These are phyloP conservation scores for Xylaria curta DNA, from an alignment of 495 filamentous ascomycete species.

Conservation along the genomic window DNA sequence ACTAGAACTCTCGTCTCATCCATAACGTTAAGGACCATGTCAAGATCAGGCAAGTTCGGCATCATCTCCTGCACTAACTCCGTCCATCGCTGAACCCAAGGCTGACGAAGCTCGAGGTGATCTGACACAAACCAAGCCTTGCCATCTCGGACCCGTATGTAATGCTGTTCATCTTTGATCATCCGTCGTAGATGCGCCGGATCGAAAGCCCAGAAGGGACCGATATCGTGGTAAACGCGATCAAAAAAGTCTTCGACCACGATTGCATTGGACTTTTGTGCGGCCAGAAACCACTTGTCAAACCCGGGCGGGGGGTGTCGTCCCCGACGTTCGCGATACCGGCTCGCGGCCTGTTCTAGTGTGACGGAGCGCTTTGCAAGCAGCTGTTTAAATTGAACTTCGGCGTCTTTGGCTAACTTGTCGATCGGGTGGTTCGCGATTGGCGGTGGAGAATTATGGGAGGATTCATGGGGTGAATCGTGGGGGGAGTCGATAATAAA, in stretches of 20 bases:
- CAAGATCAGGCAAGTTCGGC: constrained; percentile 62
- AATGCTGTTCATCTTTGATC: constrained; percentile 47
- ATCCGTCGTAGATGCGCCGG: constrained; percentile 54
- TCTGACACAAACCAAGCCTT: constrained; percentile 50
- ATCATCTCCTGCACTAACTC: constrained; percentile 54
- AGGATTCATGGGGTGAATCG: neutral
- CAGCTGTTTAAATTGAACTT: constrained; percentile 26
- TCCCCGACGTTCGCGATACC: constrained; percentile 59
- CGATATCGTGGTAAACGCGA: constrained; percentile 63
- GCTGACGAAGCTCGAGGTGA: constrained; percentile 39
- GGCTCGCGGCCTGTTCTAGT: constrained; percentile 56
- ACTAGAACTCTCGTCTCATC: constrained; percentile 64
- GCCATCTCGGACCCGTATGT: constrained; percentile 54
- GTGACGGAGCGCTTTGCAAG: constrained; percentile 44
- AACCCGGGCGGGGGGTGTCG: constrained; percentile 68
- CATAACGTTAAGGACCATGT: constrained; percentile 61
- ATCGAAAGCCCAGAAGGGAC: constrained; percentile 64
- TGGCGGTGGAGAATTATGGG: neutral
- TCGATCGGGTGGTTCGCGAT: constrained; percentile 13
- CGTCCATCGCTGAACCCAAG: constrained; percentile 56
- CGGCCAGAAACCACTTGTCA: constrained; percentile 63
- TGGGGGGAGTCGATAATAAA: neutral
- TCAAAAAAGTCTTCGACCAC: constrained; percentile 67
- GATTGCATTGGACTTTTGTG: constrained; percentile 54
- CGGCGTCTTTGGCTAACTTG: constrained; percentile 6